Percentiles rank a stretch among this genome's conserved stretches.
These are phyloP conservation scores for Eudorina sp. DNA, from an alignment of 139 green algal species.

Conservation along the genomic window DNA sequence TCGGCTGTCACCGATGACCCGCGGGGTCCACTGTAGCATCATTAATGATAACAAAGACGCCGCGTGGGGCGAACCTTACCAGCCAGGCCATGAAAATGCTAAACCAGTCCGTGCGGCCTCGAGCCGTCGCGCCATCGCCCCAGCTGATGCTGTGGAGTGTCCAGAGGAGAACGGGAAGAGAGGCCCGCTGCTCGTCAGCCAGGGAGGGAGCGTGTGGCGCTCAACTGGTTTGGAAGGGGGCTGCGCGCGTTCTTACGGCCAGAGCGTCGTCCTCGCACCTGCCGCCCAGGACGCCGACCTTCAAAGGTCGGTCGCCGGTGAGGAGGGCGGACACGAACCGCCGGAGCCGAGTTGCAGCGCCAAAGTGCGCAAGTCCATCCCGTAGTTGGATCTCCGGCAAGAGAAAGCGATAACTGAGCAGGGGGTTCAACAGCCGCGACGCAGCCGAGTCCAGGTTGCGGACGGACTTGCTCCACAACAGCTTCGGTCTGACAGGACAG, in stretches of 20 bases:
- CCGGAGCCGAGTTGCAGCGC: background rate
- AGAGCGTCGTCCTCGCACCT: background rate
- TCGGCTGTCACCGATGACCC: background rate
- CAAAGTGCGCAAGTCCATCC: background rate
- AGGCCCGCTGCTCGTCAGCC: too few species aligned
- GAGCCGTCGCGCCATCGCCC: background rate
- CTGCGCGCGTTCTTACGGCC: too few species aligned
- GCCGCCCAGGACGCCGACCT: background rate
- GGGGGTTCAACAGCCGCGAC: background rate
- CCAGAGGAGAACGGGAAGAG: too few species aligned
- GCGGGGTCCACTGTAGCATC: too few species aligned
- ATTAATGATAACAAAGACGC: too few species aligned
- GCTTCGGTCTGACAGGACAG: background rate
- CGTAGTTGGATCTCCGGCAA: background rate
- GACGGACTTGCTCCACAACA: background rate
- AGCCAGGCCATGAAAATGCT: background rate
- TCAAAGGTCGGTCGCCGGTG: background rate
- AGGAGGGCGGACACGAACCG: background rate
- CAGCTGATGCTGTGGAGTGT: constrained; percentile 14
- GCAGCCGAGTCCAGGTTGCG: background rate
- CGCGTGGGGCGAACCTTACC: too few species aligned
- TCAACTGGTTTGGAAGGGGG: too few species aligned
- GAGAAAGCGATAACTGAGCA: background rate
- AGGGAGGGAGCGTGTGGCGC: too few species aligned
- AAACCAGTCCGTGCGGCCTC: constrained; percentile 1